Percentiles rank a stretch among this genome's conserved stretches.
These are phyloP conservation scores for Trematosphaeria pertusa DNA, from an alignment of 2,329 filamentous ascomycete genomes.

Conservation along the genomic window DNA sequence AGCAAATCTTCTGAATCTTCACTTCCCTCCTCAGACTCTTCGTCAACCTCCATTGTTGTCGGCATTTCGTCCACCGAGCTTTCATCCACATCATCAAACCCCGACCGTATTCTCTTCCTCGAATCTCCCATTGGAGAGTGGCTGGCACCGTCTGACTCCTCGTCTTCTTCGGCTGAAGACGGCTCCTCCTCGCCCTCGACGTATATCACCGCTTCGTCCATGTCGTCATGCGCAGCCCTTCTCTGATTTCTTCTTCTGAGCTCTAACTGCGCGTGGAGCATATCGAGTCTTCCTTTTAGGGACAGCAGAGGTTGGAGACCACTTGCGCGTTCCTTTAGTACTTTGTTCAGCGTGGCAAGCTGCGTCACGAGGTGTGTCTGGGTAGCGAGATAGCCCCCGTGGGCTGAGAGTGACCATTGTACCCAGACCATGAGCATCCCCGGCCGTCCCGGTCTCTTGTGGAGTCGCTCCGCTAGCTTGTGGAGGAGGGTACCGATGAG, in stretches of 20 bases:
- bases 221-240: slow-evolving; percentile 62
- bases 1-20: slow-evolving; percentile 61
- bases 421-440: slow-evolving; percentile 94
- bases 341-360: slow-evolving; percentile 80
- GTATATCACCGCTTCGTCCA: slow-evolving; percentile 79
- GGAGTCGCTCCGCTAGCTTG: slow-evolving; percentile 84
- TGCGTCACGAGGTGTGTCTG: slow-evolving; percentile 83
- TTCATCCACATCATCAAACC: slow-evolving; percentile 39
- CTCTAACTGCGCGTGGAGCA: slow-evolving; percentile 89
- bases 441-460: slow-evolving; percentile 85
- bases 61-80: slow-evolving; percentile 65
- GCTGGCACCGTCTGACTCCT: slow-evolving; percentile 52
- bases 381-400: slow-evolving; percentile 87
- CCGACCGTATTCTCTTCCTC: slow-evolving; percentile 33
- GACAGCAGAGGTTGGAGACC: slow-evolving; percentile 83
- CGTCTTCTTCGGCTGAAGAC: slow-evolving; percentile 54
- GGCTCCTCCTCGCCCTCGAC: slow-evolving; percentile 80
- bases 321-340: slow-evolving; percentile 84
- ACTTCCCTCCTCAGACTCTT: slow-evolving; percentile 60
- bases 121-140: slow-evolving; percentile 16
- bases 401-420: slow-evolving; percentile 90
- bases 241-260: slow-evolving; percentile 74
- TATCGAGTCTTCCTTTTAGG: slow-evolving; percentile 93
- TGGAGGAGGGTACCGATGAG: slow-evolving; percentile 80
- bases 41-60: slow-evolving; percentile 56